phyloP scores from a whole-genome alignment of 306 rosid species.

The Inga laurina region DNA sequence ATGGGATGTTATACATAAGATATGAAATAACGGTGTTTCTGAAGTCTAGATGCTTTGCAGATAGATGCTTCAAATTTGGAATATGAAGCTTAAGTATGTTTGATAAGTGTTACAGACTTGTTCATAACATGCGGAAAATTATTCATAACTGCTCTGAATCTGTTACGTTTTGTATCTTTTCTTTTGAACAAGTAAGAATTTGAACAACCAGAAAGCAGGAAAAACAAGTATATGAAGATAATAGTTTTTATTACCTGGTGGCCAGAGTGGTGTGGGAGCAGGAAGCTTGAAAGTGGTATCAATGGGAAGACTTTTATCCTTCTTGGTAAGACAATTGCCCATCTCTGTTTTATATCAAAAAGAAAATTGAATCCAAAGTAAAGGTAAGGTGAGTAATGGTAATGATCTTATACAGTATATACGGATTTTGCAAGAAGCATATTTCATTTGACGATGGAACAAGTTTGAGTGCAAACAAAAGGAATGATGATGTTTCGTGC shows the following conservation, averaged over 20 bases:
- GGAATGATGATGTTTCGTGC: conserved; percentile 29
- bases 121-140: too few relatives aligned
- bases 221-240: background rate
- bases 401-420: background rate
- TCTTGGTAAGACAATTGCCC: conserved; percentile 45
- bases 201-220: background rate
- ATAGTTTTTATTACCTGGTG: conserved; percentile 19
- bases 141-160: background rate
- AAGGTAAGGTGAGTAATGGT: background rate
- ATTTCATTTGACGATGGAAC: background rate
- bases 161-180: background rate
- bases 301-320: conserved; percentile 35
- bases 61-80: background rate
- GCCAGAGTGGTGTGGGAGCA: conserved; percentile 44
- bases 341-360: conserved; percentile 12
- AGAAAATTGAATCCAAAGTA: background rate
- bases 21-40: too few relatives aligned
- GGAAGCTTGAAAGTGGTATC: conserved; percentile 55
- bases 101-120: too few relatives aligned
- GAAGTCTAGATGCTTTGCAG: background rate
- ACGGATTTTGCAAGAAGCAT: conserved; percentile 29
- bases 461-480: conserved; percentile 8
- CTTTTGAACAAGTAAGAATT: background rate
- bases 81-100: too few relatives aligned
- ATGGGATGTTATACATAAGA: background rate